phyloP scores from a whole-genome alignment of 2,329 filamentous ascomycete genomes.

The Xylariaceae sp. region DNA sequence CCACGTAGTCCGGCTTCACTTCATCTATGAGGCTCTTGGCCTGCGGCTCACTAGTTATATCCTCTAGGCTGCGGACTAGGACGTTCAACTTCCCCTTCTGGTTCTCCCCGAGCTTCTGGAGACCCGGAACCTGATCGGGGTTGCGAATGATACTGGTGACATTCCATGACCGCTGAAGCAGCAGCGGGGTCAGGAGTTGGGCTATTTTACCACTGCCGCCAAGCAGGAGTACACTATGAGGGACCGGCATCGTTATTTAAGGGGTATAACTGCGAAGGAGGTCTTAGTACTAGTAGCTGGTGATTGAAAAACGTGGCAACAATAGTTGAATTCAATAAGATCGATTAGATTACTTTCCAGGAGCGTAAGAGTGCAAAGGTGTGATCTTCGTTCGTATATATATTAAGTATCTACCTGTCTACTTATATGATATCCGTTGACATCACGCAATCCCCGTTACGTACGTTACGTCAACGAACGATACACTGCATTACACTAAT shows the following conservation, averaged over 20 bases:
- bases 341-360: background rate
- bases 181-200: constrained; percentile 73
- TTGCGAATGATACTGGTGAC: constrained; percentile 79
- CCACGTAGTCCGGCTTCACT: constrained; percentile 65
- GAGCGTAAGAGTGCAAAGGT: background rate
- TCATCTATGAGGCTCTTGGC: constrained; percentile 65
- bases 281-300: background rate
- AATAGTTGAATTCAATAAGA: background rate
- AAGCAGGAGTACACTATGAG: constrained; percentile 66
- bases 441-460: background rate
- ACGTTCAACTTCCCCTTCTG: constrained; percentile 68
- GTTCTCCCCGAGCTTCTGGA: constrained; percentile 62
- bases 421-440: too few species aligned
- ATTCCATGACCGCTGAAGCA: constrained; percentile 73
- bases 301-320: background rate
- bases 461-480: background rate
- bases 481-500: background rate
- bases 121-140: constrained; percentile 65
- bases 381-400: background rate
- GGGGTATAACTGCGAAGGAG: background rate
- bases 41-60: constrained; percentile 64
- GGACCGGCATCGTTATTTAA: constrained; percentile 10
- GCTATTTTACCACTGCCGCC: constrained; percentile 83
- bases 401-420: background rate
- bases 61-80: constrained; percentile 71